Conservation (phyloP, 1,139 yeast species). For the Spencermartinsiella ligniputridi region DNA sequence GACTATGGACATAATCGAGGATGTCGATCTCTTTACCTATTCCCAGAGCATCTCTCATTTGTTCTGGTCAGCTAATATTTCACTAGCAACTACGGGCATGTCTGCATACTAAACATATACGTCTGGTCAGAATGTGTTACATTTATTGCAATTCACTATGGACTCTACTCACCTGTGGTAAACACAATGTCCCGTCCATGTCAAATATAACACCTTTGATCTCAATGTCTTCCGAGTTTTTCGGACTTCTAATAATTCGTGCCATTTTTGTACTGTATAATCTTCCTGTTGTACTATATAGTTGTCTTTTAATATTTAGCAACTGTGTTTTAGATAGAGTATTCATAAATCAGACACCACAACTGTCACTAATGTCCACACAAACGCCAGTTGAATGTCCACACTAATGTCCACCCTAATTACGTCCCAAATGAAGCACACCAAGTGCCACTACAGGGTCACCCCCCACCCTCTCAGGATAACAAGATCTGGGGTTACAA, state of each 20-base stretch:
- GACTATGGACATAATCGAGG: slow-evolving; percentile 42
- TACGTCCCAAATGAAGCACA: no score
- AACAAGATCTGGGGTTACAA: background rate
- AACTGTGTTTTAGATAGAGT: no score
- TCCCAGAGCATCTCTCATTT: slow-evolving; percentile 56
- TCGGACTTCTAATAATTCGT: slow-evolving; percentile 34
- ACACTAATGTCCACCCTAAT: no score
- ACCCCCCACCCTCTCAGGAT: background rate
- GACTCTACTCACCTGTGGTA: slow-evolving; percentile 45
- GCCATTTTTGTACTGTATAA: slow-evolving; percentile 13
- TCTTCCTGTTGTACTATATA: background rate
- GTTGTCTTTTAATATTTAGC: no score
- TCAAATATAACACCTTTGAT: slow-evolving; percentile 56
- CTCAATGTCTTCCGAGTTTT: slow-evolving; percentile 30
- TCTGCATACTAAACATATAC: slow-evolving; percentile 51
- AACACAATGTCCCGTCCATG: slow-evolving; percentile 66
- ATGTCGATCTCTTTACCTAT: slow-evolving; percentile 48
- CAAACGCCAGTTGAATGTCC: no score
- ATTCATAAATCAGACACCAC: no score
- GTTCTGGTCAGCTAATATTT: slow-evolving; percentile 29
- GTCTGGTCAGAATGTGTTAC: slow-evolving; percentile 38
- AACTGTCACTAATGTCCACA: no score
- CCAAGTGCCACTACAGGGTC: background rate
- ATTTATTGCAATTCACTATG: no score
- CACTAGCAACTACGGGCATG: background rate